These are phyloP conservation scores for Fusarium scirpi DNA, from an alignment of 2,329 filamentous ascomycete genomes.

Conservation along the genomic window DNA sequence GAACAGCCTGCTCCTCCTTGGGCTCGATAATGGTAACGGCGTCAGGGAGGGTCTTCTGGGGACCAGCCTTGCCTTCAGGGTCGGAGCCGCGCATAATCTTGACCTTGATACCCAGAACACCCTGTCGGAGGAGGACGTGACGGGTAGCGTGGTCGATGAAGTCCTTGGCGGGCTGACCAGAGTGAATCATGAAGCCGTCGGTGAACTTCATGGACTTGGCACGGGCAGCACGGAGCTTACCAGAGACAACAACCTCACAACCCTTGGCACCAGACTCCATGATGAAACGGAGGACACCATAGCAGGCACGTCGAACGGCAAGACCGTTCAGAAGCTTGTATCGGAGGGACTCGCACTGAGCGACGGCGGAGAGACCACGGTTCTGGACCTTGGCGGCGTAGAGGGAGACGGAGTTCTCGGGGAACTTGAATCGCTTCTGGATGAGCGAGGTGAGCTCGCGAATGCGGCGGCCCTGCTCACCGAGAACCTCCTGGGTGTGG, in stretches of 20 bases:
- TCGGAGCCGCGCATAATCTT: constrained; percentile 99
- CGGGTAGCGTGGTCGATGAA: constrained; percentile 99
- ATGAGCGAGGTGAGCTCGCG: constrained; percentile 99
- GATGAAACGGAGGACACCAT: constrained; percentile 99
- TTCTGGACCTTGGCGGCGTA: constrained; percentile 99
- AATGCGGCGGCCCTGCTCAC: constrained; percentile 99
- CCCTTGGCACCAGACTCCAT: constrained; percentile 99
- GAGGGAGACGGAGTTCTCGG: constrained; percentile 99
- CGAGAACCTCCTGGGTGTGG: constrained; percentile 99
- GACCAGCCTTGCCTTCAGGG: constrained; percentile 98
- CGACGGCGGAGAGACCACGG: constrained; percentile 99
- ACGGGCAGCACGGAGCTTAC: constrained; percentile 98
- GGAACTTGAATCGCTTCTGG: constrained; percentile 99
- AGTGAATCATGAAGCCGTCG: constrained; percentile 99
- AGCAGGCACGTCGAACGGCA: constrained; percentile 98
- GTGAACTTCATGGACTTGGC: constrained; percentile 99
- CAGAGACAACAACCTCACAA: constrained; percentile 99
- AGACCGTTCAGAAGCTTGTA: constrained; percentile 99
- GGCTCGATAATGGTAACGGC: constrained; percentile 99
- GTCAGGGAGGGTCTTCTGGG: constrained; percentile 97
- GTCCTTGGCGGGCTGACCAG: constrained; percentile 98
- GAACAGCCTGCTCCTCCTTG: constrained; percentile 97
- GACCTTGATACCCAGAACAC: constrained; percentile 99
- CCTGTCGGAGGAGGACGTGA: constrained; percentile 99
- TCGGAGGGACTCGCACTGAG: constrained; percentile 99